A percentile compares a stretch with the other conserved stretches of the same genome.
Conservation (phyloP, 805 yeast genomes). For the Candida maris region DNA sequence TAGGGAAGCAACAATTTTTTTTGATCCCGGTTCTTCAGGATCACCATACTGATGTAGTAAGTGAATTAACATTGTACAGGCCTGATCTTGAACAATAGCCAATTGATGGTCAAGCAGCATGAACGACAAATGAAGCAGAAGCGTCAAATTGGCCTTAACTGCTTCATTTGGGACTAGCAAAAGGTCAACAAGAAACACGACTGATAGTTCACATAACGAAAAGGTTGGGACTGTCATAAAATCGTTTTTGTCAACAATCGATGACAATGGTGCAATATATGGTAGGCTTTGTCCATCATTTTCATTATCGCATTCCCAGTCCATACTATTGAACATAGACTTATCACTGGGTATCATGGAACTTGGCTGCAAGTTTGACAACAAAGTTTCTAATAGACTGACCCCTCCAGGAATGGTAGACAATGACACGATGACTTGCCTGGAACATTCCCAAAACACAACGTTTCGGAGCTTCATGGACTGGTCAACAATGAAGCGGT, state of each 20-base stretch:
- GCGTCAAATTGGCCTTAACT: slow-evolving; percentile 57
- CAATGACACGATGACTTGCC: slow-evolving; percentile 78
- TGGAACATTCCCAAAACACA: slow-evolving; percentile 68
- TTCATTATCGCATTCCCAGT: slow-evolving; percentile 9
- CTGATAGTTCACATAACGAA: slow-evolving; percentile 82
- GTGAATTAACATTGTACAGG: slow-evolving; percentile 69
- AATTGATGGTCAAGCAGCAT: slow-evolving; percentile 86
- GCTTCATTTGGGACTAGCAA: slow-evolving; percentile 64
- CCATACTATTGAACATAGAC: slow-evolving; percentile 5
- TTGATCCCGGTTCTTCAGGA: slow-evolving; percentile 50
- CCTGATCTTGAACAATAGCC: slow-evolving; percentile 78
- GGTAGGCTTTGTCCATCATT: slow-evolving; percentile 42
- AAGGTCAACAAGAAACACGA: slow-evolving; percentile 80
- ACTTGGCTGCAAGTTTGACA: slow-evolving; percentile 74
- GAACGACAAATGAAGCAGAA: slow-evolving; percentile 73
- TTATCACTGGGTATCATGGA: slow-evolving; percentile 69
- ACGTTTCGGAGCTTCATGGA: slow-evolving; percentile 71
- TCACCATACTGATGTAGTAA: slow-evolving; percentile 59
- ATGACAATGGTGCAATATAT: slow-evolving; percentile 70
- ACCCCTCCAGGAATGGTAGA: slow-evolving; percentile 50
- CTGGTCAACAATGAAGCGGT: slow-evolving; percentile 64
- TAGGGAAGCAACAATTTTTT: slow-evolving; percentile 53
- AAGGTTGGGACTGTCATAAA: slow-evolving; percentile 56
- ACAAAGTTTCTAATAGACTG: slow-evolving; percentile 58
- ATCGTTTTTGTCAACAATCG: slow-evolving; percentile 45